A percentile compares a stretch with the other conserved stretches of the same genome.
These are phyloP conservation scores for Flaveria floridana DNA, from an alignment of 140 eudicot species.

Conservation along the genomic window DNA sequence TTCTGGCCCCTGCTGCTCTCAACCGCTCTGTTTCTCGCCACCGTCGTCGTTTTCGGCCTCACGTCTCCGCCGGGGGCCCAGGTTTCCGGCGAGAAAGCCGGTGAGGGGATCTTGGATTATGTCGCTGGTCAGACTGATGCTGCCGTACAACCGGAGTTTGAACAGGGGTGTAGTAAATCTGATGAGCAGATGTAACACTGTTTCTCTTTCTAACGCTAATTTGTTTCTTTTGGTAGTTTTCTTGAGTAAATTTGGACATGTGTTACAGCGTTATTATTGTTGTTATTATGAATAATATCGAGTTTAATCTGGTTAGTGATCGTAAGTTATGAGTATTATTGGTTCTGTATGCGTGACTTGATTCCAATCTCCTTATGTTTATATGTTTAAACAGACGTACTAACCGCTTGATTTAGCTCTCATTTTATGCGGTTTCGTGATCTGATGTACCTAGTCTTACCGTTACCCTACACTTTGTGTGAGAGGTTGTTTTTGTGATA, in stretches of 20 bases:
- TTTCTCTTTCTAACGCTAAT: background rate
- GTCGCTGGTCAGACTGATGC: constrained; percentile 58
- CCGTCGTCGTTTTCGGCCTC: constrained; percentile 56
- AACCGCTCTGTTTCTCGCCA: constrained; percentile 66
- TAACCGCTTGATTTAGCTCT: too few relatives aligned
- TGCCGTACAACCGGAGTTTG: background rate
- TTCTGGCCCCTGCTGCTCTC: constrained; percentile 76
- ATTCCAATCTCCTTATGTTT: too few relatives aligned
- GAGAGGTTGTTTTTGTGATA: too few relatives aligned
- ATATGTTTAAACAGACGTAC: too few relatives aligned
- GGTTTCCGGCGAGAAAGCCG: constrained; percentile 59
- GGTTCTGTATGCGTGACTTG: too few relatives aligned
- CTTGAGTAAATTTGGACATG: too few relatives aligned
- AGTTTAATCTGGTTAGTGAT: background rate
- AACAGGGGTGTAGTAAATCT: constrained; percentile 14
- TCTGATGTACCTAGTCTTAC: too few relatives aligned
- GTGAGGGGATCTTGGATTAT: constrained; percentile 71
- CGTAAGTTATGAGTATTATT: too few relatives aligned
- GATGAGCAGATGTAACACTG: constrained; percentile 18
- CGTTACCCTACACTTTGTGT: too few relatives aligned
- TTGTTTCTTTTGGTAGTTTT: background rate
- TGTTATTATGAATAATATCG: background rate
- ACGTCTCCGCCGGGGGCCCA: constrained; percentile 56
- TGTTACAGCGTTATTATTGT: background rate
- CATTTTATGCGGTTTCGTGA: too few relatives aligned